Evolutionary conservation across 1,284 basidiomycete genomes (phyloP), one percentile per base, ranked within the genome.

Genomic region (Apiotrichum siamense): DNA sequence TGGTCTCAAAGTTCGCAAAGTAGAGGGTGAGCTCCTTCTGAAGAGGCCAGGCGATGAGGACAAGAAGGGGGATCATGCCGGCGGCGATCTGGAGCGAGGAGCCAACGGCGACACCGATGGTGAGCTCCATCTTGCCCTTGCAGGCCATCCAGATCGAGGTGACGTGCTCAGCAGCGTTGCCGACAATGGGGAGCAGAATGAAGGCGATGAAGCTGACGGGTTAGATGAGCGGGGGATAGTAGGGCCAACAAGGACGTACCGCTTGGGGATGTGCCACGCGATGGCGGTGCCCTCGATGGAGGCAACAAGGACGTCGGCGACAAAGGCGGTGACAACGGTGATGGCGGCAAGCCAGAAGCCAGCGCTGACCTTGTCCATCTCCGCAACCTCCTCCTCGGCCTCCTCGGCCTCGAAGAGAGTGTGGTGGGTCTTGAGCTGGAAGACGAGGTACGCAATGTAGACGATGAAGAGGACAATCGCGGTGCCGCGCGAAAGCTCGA

Each of bases 11-110:
- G 52, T 66, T 66, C 32, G 63, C 81, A 63, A 91, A 91, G 79
- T 84, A 87, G 23, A 93, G 77, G 0, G 88, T 92, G 38, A 96
- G 76, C 53, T 87, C 80, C 67, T 88, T 85, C 47, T 80, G n/a
- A 27, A 88, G 79, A 15, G 80, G 79, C 88, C 87, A 90, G 20
- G 86, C 87, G 55, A 90, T 76, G 55, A 90, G 81, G 45, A 92
- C 87, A 47, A 93, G 77, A 25, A 91, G 75, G 2, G 89, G 89
- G 21, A 93, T 80, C 49, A 92, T 88, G 58, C 92, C 88, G 2
- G 87, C 79, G 0, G 89, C 86, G 62, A 93, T 91, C 85, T 92
- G 89, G 57, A 97, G 94, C 6, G 86, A 88, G 57, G 85, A 87
- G 13, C 92, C 92, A 48, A 97, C 86, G 50, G 87, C 88, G 54